Percentiles rank a stretch among this genome's conserved stretches.
Evolutionary conservation across 805 yeast species (phyloP).

Genomic region (Cyberlindnera xishuangbannaensis): DNA sequence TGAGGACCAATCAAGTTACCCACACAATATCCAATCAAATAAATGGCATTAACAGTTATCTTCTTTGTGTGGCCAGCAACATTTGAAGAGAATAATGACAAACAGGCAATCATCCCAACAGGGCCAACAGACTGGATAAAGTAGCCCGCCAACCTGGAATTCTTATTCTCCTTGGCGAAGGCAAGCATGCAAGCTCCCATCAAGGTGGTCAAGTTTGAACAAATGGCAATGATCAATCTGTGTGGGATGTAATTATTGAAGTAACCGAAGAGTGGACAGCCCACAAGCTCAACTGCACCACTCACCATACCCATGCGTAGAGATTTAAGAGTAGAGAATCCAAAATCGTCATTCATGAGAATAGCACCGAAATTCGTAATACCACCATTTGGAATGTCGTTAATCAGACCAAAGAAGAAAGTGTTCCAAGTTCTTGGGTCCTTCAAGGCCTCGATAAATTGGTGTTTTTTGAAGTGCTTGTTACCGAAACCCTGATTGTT

Average conservation of each 20-base stretch:
- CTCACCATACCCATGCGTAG: neutral
- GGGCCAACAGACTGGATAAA: neutral
- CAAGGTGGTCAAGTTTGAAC: neutral
- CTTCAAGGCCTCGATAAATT: neutral
- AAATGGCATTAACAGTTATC: neutral
- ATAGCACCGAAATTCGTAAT: neutral
- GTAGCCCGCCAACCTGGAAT: neutral
- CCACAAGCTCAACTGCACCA: neutral
- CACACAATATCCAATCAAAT: neutral
- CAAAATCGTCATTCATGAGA: neutral
- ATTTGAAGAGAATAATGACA: neutral
- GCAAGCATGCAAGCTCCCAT: neutral
- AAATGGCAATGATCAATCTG: neutral
- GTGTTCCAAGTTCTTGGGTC: neutral
- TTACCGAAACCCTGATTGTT: neutral
- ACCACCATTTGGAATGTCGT: neutral
- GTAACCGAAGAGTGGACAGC: neutral
- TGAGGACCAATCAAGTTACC: neutral
- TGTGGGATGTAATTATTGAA: neutral
- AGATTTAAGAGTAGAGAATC: neutral
- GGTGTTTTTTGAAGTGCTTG: neutral
- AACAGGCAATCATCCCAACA: neutral
- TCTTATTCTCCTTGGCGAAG: neutral
- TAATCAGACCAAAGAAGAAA: neutral
- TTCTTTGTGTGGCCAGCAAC: slow-evolving; percentile 1